Conservation (phyloP, 2,329 filamentous ascomycete species). For the Zarea fungicola region DNA sequence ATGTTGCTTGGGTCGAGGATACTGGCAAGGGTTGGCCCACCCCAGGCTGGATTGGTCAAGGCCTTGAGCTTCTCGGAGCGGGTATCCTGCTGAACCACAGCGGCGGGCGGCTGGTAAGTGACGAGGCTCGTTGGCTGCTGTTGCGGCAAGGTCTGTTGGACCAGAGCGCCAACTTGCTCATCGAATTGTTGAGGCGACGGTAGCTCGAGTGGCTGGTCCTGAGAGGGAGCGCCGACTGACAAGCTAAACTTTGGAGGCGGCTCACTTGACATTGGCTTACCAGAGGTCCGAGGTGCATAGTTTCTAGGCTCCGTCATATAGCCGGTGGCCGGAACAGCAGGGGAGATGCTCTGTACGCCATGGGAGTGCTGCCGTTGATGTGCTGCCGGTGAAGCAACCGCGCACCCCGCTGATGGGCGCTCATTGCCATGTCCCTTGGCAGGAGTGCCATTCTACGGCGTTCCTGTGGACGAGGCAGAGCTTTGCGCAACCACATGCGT, state of each 20-base stretch:
- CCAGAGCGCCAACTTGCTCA: background rate
- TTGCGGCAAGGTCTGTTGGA: background rate
- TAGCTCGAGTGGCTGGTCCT: background rate
- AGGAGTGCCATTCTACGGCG: constrained; percentile 17
- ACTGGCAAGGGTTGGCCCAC: constrained; percentile 28
- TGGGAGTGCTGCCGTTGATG: background rate
- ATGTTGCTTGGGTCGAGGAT: constrained; percentile 37
- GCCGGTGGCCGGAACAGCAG: constrained; percentile 12
- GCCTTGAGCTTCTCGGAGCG: constrained; percentile 34
- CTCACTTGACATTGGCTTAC: constrained; percentile 19
- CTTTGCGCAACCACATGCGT: constrained; percentile 7
- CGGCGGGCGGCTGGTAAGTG: constrained; percentile 9
- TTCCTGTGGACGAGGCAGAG: constrained; percentile 7
- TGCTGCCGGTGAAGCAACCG: background rate
- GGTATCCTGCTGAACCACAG: constrained; percentile 19
- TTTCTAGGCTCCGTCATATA: constrained; percentile 36
- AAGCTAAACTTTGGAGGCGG: constrained; percentile 36
- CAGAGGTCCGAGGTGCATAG: constrained; percentile 33
- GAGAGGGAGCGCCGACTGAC: constrained; percentile 10
- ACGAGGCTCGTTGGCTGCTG: constrained; percentile 5
- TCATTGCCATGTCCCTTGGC: background rate
- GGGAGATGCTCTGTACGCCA: constrained; percentile 6
- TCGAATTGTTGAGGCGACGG: background rate
- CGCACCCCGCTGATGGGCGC: background rate
- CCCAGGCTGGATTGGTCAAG: constrained; percentile 29